Conservation (phyloP, 2,329 filamentous ascomycete species). For the Colletotrichum tabaci region DNA sequence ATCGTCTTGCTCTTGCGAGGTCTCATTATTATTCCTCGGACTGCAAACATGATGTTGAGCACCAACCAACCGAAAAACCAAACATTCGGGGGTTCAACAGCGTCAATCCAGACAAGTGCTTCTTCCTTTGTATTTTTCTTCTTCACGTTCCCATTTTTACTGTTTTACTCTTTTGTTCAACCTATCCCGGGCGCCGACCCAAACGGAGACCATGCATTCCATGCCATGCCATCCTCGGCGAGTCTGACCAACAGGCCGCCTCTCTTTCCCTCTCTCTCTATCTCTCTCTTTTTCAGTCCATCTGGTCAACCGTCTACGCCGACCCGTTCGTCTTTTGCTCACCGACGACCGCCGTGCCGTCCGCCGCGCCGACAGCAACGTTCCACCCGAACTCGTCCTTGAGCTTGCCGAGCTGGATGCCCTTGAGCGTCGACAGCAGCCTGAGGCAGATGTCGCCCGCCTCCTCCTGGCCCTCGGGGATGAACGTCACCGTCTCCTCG, state of each 20-base stretch:
- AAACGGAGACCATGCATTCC: too few relatives aligned
- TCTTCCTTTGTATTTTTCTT: constrained; percentile 3
- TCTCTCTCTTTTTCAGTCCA: constrained; percentile 45
- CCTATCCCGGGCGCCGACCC: not conserved
- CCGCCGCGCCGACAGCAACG: constrained; percentile 60
- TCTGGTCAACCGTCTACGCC: constrained; percentile 51
- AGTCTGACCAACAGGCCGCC: constrained; percentile 1
- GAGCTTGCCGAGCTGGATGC: constrained; percentile 86
- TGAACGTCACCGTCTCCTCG: constrained; percentile 69
- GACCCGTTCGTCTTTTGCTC: constrained; percentile 45
- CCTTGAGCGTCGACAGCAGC: constrained; percentile 83
- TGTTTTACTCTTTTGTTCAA: constrained; percentile 13
- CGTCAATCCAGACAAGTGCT: not conserved
- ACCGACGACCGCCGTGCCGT: constrained; percentile 58
- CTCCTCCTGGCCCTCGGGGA: constrained; percentile 71
- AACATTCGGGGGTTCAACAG: too few relatives aligned
- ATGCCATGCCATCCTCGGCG: not conserved
- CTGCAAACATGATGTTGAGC: too few relatives aligned
- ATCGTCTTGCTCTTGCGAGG: not conserved
- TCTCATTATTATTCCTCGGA: too few relatives aligned
- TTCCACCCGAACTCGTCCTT: constrained; percentile 86
- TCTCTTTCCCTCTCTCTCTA: too few relatives aligned
- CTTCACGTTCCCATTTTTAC: constrained; percentile 16
- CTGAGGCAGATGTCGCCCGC: constrained; percentile 81
- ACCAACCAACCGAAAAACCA: too few relatives aligned